Evolutionary conservation across 208 protist genomes (phyloP).

Genomic region (Trypanosoma platydactyli): DNA sequence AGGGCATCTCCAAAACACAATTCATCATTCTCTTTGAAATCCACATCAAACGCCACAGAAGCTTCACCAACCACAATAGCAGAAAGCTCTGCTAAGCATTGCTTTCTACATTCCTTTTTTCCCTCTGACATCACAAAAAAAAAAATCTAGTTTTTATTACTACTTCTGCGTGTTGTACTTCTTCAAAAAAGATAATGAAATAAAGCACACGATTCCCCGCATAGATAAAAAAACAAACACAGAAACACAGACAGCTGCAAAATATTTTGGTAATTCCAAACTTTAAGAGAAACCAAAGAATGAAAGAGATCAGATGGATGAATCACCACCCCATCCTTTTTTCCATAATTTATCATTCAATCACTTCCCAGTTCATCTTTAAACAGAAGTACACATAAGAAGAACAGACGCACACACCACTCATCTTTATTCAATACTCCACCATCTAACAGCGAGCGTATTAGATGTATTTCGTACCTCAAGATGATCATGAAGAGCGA

Average conservation of each 20-base stretch:
- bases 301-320: background rate
- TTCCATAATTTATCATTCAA: background rate
- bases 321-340: background rate
- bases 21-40: background rate
- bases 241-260: background rate
- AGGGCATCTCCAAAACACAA: conserved; percentile 17
- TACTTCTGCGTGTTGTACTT: background rate
- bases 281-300: background rate
- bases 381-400: background rate
- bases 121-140: conserved; percentile 2
- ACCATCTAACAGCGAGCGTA: background rate
- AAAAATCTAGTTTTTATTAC: background rate
- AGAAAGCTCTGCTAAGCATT: background rate
- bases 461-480: conserved; percentile 4
- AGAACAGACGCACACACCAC: background rate
- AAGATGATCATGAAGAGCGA: conserved; percentile 22
- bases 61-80: background rate
- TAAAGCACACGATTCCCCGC: too few relatives aligned
- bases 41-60: background rate
- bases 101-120: background rate
- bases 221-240: background rate
- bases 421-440: too few relatives aligned
- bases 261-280: too few relatives aligned
- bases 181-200: background rate
- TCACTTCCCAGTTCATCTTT: background rate